These are phyloP conservation scores for Globisporangium nagaii DNA, from an alignment of 352 stramenopile species.

Conservation along the genomic window DNA sequence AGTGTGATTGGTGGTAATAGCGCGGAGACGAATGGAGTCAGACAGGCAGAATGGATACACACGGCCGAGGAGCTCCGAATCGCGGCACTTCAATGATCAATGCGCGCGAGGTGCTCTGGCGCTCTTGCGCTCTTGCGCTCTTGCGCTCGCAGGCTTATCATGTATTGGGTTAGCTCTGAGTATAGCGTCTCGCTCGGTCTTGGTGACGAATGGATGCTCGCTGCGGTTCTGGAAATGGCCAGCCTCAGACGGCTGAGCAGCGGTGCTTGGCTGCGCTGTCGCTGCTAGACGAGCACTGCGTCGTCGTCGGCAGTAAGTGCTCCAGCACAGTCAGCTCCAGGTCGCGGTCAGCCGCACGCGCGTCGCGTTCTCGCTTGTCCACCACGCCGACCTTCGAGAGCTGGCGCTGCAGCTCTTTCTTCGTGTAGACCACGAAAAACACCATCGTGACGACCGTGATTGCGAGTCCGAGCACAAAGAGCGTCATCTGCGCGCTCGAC, in stretches of 20 bases:
- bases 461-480: constrained; percentile 24
- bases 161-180: too few species aligned
- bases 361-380: constrained; percentile 2
- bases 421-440: constrained; percentile 48
- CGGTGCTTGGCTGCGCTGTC: not conserved
- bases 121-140: too few species aligned
- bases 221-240: too few species aligned
- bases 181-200: too few species aligned
- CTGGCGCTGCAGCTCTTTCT: constrained; percentile 33
- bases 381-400: constrained; percentile 25
- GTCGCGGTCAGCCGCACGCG: not conserved
- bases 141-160: too few species aligned
- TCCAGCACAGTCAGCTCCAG: not conserved
- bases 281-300: not conserved
- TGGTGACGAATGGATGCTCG: too few species aligned
- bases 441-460: constrained; percentile 38
- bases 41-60: not conserved
- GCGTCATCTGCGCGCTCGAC: constrained; percentile 12
- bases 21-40: not conserved
- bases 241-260: not conserved
- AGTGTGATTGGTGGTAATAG: not conserved
- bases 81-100: too few species aligned
- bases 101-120: not conserved
- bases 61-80: not conserved
- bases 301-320: not conserved